Evolutionary conservation across 108 stramenopile genomes (phyloP), one percentile per base, ranked within the genome.

Genomic region (Poteriospumella lacustris): DNA sequence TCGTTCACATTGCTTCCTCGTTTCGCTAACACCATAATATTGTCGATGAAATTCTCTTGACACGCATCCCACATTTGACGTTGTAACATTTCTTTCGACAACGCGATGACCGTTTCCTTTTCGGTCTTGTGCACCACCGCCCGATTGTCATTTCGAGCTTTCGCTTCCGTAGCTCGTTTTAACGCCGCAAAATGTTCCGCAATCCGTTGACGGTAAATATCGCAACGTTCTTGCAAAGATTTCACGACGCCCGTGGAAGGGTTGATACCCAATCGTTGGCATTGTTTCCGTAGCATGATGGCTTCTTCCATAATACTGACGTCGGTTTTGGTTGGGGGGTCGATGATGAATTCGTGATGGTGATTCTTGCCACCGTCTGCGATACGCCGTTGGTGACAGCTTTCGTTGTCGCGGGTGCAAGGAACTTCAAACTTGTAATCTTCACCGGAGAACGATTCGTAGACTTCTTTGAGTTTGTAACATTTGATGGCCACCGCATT

Each of bases 341-440:
- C 70, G 15, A 73, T n/a, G 12, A 29, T 9, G 31, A 73, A 3
- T 3, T n/a, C 15, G 31, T 73, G 70, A 5, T 73, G 26, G 41
- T 73, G 70, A 56, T 73, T 73, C 3, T 19, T 3, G 28, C 70
- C 70, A 5, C 70, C 70, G 31, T 73, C 70, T 39, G 70, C 70
- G 38, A 56, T 28, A 9, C 70, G 70, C 31, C 42, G 5, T 5
- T 9, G 41, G 42, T 73, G 26, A 24, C 70, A 73, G 9, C 9
- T 28, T 26, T 73, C 70, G 36, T 52, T 73, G 31, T 73, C 70
- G 5, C 70, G 70, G 31, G 70, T 42, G 31, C 70, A 73, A 29
- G 5, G 42, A 19, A 73, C 41, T 73, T 73, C 70, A 73, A 34
- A 73, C 12, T 5, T 3, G 36, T 29, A 73, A 5, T 19, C 33